phyloP scores from a whole-genome alignment of 768 basidiomycete species.

The Collybia sp. region DNA sequence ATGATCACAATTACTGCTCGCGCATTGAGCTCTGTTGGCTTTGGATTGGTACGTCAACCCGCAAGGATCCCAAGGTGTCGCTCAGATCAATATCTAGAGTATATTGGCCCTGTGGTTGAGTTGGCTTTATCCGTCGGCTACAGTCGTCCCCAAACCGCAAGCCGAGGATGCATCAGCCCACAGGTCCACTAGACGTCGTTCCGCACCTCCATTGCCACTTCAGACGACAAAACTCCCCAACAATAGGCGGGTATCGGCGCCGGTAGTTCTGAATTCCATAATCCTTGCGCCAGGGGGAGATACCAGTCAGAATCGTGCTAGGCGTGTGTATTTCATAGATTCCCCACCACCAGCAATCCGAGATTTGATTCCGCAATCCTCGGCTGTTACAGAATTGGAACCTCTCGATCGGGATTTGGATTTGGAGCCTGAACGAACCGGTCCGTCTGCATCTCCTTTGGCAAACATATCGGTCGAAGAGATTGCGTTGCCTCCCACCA shows the following conservation, averaged over 20 bases:
- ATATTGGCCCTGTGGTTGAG: slow-evolving; percentile 37
- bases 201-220: slow-evolving; percentile 5
- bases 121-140: slow-evolving; percentile 29
- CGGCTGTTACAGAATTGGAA: too few relatives aligned
- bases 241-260: neutral
- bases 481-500: too few relatives aligned
- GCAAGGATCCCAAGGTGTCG: too few relatives aligned
- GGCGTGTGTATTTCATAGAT: slow-evolving; percentile 29
- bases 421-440: too few relatives aligned
- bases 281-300: too few relatives aligned
- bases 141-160: neutral
- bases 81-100: slow-evolving; percentile 23
- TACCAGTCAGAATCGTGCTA: slow-evolving; percentile 3
- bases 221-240: neutral
- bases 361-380: neutral
- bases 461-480: too few relatives aligned
- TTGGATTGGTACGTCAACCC: slow-evolving; percentile 31
- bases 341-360: slow-evolving; percentile 4
- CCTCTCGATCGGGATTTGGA: too few relatives aligned
- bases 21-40: slow-evolving; percentile 21
- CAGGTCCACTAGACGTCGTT: slow-evolving; percentile 6
- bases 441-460: too few relatives aligned
- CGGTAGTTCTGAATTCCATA: too few relatives aligned
- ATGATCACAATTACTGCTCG: slow-evolving; percentile 14
- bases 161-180: neutral